phyloP scores from a whole-genome alignment of 257 asterid genomes.

The Solanum appendiculatum region DNA sequence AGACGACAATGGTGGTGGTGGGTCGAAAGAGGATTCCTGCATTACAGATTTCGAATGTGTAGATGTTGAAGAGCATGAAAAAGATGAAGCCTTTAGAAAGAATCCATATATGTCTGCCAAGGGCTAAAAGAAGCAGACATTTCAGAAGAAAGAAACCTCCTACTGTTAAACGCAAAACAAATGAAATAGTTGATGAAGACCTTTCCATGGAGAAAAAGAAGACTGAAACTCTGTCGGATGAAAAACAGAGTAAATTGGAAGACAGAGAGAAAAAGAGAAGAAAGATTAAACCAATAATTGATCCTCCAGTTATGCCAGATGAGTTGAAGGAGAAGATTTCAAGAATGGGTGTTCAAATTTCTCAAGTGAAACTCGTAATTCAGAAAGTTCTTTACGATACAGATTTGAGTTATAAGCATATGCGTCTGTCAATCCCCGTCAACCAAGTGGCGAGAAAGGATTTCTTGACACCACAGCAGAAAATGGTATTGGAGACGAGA shows the following conservation, averaged over 20 bases:
- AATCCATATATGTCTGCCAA: not conserved
- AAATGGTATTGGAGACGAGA: not conserved
- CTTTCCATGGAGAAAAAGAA: not conserved
- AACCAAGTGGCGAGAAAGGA: not conserved
- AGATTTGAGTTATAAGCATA: not conserved
- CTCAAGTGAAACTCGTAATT: not conserved
- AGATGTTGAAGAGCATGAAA: not conserved
- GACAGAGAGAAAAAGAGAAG: not conserved
- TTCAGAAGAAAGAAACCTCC: not conserved
- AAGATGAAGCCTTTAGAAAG: not conserved
- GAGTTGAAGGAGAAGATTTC: not conserved
- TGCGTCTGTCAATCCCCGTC: not conserved
- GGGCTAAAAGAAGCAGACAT: not conserved
- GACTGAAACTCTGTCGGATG: not conserved
- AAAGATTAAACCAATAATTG: not conserved
- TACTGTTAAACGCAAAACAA: not conserved
- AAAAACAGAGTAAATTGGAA: no score
- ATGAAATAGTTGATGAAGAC: not conserved
- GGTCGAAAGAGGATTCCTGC: not conserved
- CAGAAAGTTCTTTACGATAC: not conserved
- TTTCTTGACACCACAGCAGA: not conserved
- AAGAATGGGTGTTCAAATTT: not conserved
- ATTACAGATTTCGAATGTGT: not conserved
- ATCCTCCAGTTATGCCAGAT: not conserved
- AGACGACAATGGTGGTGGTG: not conserved